phyloP scores from a whole-genome alignment of 371 early-diverging fungal genomes.

The Lichtheimia corymbifera region DNA sequence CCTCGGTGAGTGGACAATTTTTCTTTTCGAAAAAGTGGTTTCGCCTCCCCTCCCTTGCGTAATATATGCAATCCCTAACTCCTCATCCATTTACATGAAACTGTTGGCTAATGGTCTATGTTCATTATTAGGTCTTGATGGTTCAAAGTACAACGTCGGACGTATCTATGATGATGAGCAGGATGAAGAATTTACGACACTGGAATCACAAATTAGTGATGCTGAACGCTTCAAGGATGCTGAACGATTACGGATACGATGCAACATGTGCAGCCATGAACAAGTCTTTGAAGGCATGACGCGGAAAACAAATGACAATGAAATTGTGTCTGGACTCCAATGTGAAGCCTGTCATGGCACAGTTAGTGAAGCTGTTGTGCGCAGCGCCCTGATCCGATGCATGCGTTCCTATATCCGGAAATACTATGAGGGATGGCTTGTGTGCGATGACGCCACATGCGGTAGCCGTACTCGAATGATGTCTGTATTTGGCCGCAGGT shows the following conservation, averaged over 20 bases:
- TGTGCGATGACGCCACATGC: constrained; percentile 82
- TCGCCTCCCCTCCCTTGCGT: too few species aligned
- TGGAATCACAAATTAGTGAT: constrained; percentile 84
- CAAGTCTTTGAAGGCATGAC: constrained; percentile 61
- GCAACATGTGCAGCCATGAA: constrained; percentile 61
- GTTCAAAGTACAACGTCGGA: constrained; percentile 59
- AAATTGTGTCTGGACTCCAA: constrained; percentile 35
- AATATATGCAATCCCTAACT: too few species aligned
- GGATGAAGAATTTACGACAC: constrained; percentile 66
- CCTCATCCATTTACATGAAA: neutral
- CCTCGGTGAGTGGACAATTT: constrained; percentile 59
- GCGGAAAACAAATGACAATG: constrained; percentile 18
- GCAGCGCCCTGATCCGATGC: constrained; percentile 60
- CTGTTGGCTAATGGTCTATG: constrained; percentile 4
- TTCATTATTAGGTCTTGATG: constrained; percentile 56
- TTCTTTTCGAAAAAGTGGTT: neutral
- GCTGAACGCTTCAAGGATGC: constrained; percentile 82
- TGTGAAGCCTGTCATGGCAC: constrained; percentile 64
- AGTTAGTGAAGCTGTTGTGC: constrained; percentile 43
- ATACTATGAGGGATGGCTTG: constrained; percentile 73
- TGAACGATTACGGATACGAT: constrained; percentile 61
- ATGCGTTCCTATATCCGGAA: constrained; percentile 68
- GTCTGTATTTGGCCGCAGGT: constrained; percentile 76
- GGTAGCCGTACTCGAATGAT: constrained; percentile 60
- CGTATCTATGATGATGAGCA: constrained; percentile 29